phyloP scores from a whole-genome alignment of 129 eudicot species.

The Flaveria linearis region DNA sequence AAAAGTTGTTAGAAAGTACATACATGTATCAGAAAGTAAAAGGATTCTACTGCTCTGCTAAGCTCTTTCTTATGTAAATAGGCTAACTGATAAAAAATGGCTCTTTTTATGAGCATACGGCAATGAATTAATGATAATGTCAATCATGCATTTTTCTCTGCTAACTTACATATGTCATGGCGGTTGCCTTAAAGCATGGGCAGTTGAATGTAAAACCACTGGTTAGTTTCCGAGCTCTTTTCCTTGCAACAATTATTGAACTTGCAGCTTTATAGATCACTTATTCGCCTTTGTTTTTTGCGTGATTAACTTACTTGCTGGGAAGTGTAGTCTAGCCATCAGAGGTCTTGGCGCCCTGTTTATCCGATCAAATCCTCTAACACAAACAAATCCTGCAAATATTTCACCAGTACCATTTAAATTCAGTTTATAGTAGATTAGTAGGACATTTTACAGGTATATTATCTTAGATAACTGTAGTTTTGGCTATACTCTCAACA shows the following conservation, averaged over 20 bases:
- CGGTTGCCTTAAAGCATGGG: slow-evolving; percentile 30
- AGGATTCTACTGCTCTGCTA: slow-evolving; percentile 25
- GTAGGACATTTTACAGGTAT: not conserved
- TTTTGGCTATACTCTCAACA: not conserved
- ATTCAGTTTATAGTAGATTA: not conserved
- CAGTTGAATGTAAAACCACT: slow-evolving; percentile 41
- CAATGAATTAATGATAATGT: slow-evolving; percentile 34
- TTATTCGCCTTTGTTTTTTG: slow-evolving; percentile 45
- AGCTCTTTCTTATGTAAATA: slow-evolving; percentile 30
- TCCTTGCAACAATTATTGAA: slow-evolving; percentile 17
- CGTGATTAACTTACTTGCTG: slow-evolving; percentile 66
- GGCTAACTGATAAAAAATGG: slow-evolving; percentile 42
- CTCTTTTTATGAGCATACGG: slow-evolving; percentile 44
- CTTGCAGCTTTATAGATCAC: slow-evolving; percentile 30
- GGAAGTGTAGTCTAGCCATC: slow-evolving; percentile 74
- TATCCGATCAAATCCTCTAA: slow-evolving; percentile 80
- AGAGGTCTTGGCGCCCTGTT: slow-evolving; percentile 77
- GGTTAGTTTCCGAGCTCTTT: slow-evolving; percentile 40
- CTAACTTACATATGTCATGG: slow-evolving; percentile 32
- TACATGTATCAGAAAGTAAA: slow-evolving; percentile 35
- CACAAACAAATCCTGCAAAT: slow-evolving; percentile 84
- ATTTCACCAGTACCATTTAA: slow-evolving; percentile 3
- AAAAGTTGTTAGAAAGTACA: slow-evolving; percentile 26
- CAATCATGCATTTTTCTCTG: slow-evolving; percentile 36
- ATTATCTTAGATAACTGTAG: not conserved